Percentiles rank a stretch among this genome's conserved stretches.
Evolutionary conservation across 148 eudicot genomes (phyloP).

Genomic region (Camellia granthamiana): DNA sequence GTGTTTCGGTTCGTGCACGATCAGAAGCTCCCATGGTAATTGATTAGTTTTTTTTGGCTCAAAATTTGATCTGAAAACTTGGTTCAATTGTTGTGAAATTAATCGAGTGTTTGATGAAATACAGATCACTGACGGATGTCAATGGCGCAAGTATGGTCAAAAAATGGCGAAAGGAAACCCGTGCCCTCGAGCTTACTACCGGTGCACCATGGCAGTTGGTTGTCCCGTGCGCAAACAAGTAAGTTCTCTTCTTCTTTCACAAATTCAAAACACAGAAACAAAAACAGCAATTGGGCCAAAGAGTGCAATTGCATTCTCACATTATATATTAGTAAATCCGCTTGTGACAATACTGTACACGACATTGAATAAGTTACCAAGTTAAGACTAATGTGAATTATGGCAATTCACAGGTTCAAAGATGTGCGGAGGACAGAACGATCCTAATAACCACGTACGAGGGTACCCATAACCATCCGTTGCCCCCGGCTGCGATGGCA

Average conservation of each 20-base stretch:
- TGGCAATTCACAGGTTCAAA: conserved; percentile 62
- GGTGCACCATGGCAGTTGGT: conserved; percentile 90
- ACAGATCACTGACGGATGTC: conserved; percentile 72
- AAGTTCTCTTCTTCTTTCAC: conserved; percentile 12
- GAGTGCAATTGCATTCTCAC: no score
- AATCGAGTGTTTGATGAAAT: background rate
- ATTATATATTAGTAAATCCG: no score
- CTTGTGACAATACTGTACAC: background rate
- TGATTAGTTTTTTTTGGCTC: background rate
- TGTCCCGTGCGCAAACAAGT: conserved; percentile 98
- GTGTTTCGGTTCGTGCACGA: conserved; percentile 42
- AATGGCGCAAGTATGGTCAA: conserved; percentile 80
- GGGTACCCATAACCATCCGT: conserved; percentile 87
- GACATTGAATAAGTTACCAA: no score
- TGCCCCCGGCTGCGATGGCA: conserved; percentile 91
- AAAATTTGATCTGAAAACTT: no score
- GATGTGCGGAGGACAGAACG: conserved; percentile 81
- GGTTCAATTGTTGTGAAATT: no score
- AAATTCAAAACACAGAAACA: no score
- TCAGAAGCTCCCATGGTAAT: conserved; percentile 49
- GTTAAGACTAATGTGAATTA: background rate
- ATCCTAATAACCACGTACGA: conserved; percentile 87
- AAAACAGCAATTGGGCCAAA: no score
- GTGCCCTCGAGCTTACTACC: conserved; percentile 69
- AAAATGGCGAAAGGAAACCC: conserved; percentile 85